Evolutionary conservation across 2,329 filamentous ascomycete species (phyloP).

Genomic region (Lizonia empirigonia): DNA sequence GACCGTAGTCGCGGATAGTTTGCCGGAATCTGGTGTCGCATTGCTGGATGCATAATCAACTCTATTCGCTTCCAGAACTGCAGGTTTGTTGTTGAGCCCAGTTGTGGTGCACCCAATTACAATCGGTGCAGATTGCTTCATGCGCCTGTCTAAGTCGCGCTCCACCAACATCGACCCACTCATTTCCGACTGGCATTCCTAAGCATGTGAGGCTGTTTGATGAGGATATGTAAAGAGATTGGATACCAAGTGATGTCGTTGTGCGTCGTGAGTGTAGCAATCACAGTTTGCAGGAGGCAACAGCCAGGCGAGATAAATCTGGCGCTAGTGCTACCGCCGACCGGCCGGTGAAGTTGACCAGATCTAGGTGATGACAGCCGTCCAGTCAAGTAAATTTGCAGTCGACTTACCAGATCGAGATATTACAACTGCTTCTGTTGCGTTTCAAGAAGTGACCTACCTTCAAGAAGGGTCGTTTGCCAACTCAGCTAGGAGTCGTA

Average conservation of each 20-base stretch:
- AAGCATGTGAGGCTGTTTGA: not conserved
- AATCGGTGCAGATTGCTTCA: not conserved
- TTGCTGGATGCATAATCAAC: not conserved
- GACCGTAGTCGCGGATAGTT: constrained; percentile 1
- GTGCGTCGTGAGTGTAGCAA: not conserved
- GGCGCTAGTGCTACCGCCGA: constrained; percentile 5
- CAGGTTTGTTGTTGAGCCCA: not conserved
- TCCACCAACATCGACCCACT: constrained; percentile 4
- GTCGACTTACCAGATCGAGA: not conserved
- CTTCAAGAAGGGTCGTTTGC: not conserved
- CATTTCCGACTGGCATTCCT: constrained; percentile 1
- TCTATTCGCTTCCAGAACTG: too few relatives aligned
- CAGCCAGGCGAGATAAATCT: constrained; percentile 6
- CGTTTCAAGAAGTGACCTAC: not conserved
- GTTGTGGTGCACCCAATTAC: not conserved
- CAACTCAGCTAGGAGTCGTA: not conserved
- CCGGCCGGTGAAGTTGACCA: not conserved
- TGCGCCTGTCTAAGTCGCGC: not conserved
- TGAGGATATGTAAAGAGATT: too few relatives aligned
- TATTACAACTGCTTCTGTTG: not conserved
- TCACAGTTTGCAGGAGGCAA: constrained; percentile 8
- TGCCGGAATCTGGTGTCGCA: not conserved
- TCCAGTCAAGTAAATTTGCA: not conserved
- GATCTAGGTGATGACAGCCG: not conserved
- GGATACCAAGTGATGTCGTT: not conserved